phyloP scores from a whole-genome alignment of 2,329 filamentous ascomycete genomes.

The Elsinoe australis region DNA sequence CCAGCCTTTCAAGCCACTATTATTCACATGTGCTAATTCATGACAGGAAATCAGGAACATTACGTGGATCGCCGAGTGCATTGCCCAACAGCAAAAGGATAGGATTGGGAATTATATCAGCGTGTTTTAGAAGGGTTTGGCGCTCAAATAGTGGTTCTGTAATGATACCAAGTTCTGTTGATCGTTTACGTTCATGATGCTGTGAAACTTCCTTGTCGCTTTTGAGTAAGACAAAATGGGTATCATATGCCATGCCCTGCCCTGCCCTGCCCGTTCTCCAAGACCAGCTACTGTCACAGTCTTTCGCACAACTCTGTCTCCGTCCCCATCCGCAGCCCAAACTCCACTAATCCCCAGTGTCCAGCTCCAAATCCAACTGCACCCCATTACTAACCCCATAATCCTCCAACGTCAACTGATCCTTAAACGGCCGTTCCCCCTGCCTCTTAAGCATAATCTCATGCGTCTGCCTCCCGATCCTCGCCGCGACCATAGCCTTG shows the following conservation, averaged over 20 bases:
- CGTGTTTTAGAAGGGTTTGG: slow-evolving; percentile 59
- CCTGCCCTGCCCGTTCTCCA: background rate
- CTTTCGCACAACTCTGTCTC: background rate
- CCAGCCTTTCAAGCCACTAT: background rate
- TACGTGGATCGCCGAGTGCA: slow-evolving; percentile 98
- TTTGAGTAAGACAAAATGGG: background rate
- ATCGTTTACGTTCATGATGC: background rate
- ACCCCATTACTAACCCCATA: slow-evolving; percentile 93
- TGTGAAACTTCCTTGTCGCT: no score
- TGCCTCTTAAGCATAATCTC: slow-evolving; percentile 90
- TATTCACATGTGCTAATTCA: background rate
- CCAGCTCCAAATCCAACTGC: slow-evolving; percentile 43
- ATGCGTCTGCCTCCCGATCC: slow-evolving; percentile 80
- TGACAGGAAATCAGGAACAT: slow-evolving; percentile 95
- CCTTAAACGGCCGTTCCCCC: slow-evolving; percentile 88
- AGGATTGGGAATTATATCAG: slow-evolving; percentile 98
- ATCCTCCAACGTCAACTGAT: slow-evolving; percentile 77
- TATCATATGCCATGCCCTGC: background rate
- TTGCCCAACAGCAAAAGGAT: slow-evolving; percentile 99
- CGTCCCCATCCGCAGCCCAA: background rate
- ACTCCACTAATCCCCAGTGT: slow-evolving; percentile 31
- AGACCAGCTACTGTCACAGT: background rate
- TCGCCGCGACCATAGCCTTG: slow-evolving; percentile 83
- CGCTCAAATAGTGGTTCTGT: slow-evolving; percentile 9
- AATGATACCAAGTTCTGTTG: slow-evolving; percentile 14